Conservation (phyloP, 768 basidiomycete species). For the Calvatia gigantea region DNA sequence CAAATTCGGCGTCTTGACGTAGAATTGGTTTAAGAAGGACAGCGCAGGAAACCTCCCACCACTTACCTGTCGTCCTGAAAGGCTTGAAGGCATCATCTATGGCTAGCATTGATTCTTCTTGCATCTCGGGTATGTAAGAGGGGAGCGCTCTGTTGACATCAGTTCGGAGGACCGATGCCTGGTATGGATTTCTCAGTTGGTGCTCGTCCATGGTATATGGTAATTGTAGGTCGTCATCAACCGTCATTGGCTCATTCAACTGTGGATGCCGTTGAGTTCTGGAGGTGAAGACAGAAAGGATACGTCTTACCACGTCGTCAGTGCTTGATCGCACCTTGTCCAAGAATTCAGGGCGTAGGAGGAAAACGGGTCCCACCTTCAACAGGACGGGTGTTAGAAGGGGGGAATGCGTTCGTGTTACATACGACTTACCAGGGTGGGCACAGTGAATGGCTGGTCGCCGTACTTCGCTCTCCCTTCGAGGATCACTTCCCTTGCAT, state of each 20-base stretch:
- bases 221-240: conserved; percentile 33
- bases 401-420: not conserved
- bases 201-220: conserved; percentile 34
- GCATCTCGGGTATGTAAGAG: conserved; percentile 31
- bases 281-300: not conserved
- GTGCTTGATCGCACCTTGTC: conserved; percentile 27
- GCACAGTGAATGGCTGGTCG: conserved; percentile 18
- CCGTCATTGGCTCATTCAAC: conserved; percentile 32
- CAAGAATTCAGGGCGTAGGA: conserved; percentile 29
- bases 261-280: conserved; percentile 10
- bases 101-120: conserved; percentile 31
- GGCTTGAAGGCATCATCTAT: conserved; percentile 25
- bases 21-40: not conserved
- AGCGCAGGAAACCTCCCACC: not conserved
- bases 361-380: conserved; percentile 30
- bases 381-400: not conserved
- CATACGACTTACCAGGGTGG: conserved; percentile 25
- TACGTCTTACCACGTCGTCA: conserved; percentile 27
- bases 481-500: conserved; percentile 25
- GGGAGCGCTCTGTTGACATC: conserved; percentile 34
- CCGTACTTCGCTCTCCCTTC: conserved; percentile 22
- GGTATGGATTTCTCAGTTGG: conserved; percentile 31
- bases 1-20: conserved; percentile 18
- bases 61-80: conserved; percentile 14
- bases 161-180: conserved; percentile 30